Conservation (phyloP, 345 rosid genomes). For the Hevea brasiliensis region DNA sequence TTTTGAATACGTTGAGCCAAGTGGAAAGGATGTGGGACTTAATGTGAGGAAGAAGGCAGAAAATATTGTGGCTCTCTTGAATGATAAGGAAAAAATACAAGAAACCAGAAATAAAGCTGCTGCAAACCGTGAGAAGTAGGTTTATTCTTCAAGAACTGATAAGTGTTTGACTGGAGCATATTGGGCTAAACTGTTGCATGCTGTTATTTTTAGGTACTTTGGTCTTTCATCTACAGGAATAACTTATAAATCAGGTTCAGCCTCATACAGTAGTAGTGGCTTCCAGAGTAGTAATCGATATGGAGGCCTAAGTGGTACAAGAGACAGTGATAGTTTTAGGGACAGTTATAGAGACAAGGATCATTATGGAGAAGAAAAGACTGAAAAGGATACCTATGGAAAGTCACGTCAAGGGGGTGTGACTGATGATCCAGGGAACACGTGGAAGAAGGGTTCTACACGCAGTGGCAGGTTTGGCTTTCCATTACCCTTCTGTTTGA, state of each 20-base stretch:
- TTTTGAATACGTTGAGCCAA: slow-evolving; percentile 94
- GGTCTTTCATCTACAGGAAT: slow-evolving; percentile 90
- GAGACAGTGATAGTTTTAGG: slow-evolving; percentile 52
- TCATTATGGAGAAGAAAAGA: slow-evolving; percentile 35
- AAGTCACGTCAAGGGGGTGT: slow-evolving; percentile 46
- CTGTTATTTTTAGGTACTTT: slow-evolving; percentile 54
- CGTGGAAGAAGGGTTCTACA: slow-evolving; percentile 44
- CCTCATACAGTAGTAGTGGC: slow-evolving; percentile 55
- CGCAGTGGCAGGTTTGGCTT: slow-evolving; percentile 53
- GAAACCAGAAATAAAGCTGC: slow-evolving; percentile 86
- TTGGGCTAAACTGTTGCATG: slow-evolving; percentile 17
- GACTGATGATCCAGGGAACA: slow-evolving; percentile 44
- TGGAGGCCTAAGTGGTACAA: slow-evolving; percentile 46
- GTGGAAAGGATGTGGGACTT: slow-evolving; percentile 88
- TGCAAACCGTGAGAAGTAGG: slow-evolving; percentile 90
- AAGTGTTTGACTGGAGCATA: slow-evolving; percentile 9
- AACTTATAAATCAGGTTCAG: slow-evolving; percentile 65
- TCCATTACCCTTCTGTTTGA: slow-evolving; percentile 10
- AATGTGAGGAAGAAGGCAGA: slow-evolving; percentile 97
- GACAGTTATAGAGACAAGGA: slow-evolving; percentile 54
- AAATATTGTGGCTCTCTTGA: slow-evolving; percentile 66
- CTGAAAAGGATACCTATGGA: slow-evolving; percentile 52
- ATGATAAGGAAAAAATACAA: slow-evolving; percentile 81
- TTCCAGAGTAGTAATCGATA: slow-evolving; percentile 50
- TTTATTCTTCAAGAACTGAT: slow-evolving; percentile 17